phyloP scores from a whole-genome alignment of 1,139 yeast genomes.

The Dujonia santamariae region DNA sequence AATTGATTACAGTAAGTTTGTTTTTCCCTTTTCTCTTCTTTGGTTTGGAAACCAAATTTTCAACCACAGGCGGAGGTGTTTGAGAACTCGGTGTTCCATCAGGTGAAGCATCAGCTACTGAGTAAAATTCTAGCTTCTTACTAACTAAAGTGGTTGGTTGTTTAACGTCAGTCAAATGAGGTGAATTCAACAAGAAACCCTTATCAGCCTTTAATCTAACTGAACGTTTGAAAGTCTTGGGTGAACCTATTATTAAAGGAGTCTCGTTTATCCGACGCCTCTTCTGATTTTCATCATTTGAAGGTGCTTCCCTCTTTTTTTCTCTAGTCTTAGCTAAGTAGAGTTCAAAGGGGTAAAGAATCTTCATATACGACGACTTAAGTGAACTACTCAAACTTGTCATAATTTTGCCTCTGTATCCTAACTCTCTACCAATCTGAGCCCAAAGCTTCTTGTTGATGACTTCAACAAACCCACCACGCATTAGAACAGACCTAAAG shows the following conservation, averaged over 20 bases:
- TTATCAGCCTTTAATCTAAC: slow-evolving; percentile 42
- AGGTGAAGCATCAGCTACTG: not conserved
- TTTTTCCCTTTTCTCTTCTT: slow-evolving; percentile 1
- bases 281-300: not conserved
- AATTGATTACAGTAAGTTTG: not conserved
- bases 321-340: slow-evolving; percentile 15
- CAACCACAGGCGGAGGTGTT: not conserved
- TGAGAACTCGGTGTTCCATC: not conserved
- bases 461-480: slow-evolving; percentile 61
- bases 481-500: slow-evolving; percentile 46
- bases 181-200: slow-evolving; percentile 48
- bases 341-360: slow-evolving; percentile 33
- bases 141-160: slow-evolving; percentile 22
- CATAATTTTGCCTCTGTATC: slow-evolving; percentile 67
- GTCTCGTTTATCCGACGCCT: slow-evolving; percentile 4
- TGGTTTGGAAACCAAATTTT: not conserved
- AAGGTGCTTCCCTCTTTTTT: slow-evolving; percentile 11
- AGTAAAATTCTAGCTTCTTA: slow-evolving; percentile 3
- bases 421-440: slow-evolving; percentile 70
- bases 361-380: slow-evolving; percentile 50
- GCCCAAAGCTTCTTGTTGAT: slow-evolving; percentile 59
- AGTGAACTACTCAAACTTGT: slow-evolving; percentile 70
- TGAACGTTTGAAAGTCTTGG: slow-evolving; percentile 42
- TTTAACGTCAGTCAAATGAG: slow-evolving; percentile 33
- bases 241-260: slow-evolving; percentile 46